Base-by-base conservation (phyloP, 768 basidiomycete species). In the Tylopilus vinaceipallidus region DNA sequence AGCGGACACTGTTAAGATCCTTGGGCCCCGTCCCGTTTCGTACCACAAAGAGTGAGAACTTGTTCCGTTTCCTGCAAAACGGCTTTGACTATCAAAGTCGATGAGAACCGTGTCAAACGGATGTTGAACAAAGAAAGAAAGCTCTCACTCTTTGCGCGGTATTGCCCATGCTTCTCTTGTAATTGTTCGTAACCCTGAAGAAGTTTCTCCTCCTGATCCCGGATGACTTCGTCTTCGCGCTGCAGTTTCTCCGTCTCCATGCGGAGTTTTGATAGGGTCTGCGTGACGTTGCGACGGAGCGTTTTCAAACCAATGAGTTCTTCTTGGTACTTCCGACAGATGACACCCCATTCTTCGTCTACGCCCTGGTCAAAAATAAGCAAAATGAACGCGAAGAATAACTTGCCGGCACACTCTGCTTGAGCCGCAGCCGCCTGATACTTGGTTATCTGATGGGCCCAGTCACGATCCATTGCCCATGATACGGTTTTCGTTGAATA, bases 381-480 rank as follows among this genome's bases (percentile, higher is more conserved):
- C 17, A n/a, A 39, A 19, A 20, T 16, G 30, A 26, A 36, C 45
- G 1, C 14, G 3, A 19, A 36, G 29, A 24, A 32, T 13, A 17
- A 65, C 72, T 43, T 35, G 75, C 74, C 69, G 8, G 70, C 66
- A 50, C 66, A 64, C 36, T 77, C 75, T 2, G 73, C 69, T 47
- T 73, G 69, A 46, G 71, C 71, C 19, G 73, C 60, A 11, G 69
- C 67, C 48, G 70, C 62, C 16, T 73, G 66, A 49, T 74, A 75
- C 52, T 79, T 79, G 30, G 74, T 72, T 49, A 84, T 72, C 55
- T 83, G 81, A 8, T 74, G 75, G 23, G 75, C 72, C 70, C 82
- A 75, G 45, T 83, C 83, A 12, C 74, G 76, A 50, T 83, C 78
- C 67, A 86, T 86, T 22, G 86, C 86, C 86, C 86, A 88, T 32